Evolutionary conservation across 176 grass and related monocot genomes (phyloP), one percentile per base, ranked within the genome.

Genomic region (Rhipidocladum racemiflorum): DNA sequence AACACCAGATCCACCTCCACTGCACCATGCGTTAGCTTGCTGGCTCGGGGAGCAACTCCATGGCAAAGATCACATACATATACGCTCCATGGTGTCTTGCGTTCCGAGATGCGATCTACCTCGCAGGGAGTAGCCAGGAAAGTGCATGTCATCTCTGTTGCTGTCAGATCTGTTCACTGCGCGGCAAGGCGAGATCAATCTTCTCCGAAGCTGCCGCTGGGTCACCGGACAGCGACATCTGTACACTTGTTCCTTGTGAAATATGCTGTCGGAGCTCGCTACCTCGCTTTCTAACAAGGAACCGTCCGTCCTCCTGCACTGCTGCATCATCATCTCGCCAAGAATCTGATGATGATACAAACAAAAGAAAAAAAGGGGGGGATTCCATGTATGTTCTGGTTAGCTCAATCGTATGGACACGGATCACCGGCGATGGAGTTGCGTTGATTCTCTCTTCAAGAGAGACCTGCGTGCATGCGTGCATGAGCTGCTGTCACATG

Each of bases 321-420:
- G 28, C 5, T 15, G 4, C 4, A 15, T 4, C 4, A 1, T 12
- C 6, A 9, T 7, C 51, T 50, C 63, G 25, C 39, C 8, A 43
- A 29, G 32, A 65, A 74, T 35, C 59, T 16, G 59, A 29, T 16
- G 27, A 15, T 9, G n/a, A 35, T 9, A 21, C 21, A 27, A 16
- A 72, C 74, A 56, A 59, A 65, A 78, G 55, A 59, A 65, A 78
- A 55, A n/a, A n/a, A n/a, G n/a, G n/a, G n/a, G 68, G 78, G 65
- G 18, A n/a, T 83, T 34, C 38, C 43, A 25, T 16, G 15, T 6
- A 0, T 12, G 39, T 25, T 74, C 78, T 44, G 68, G 66, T 79
- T 75, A 80, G 74, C 78, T 81, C 38, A 65, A 78, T 71, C 78
- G 72, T 82, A 82, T 76, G 83, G 83, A n/a, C 65, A 72, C 65